phyloP scores from a whole-genome alignment of 495 filamentous ascomycete species.

The Podospora comata region DNA sequence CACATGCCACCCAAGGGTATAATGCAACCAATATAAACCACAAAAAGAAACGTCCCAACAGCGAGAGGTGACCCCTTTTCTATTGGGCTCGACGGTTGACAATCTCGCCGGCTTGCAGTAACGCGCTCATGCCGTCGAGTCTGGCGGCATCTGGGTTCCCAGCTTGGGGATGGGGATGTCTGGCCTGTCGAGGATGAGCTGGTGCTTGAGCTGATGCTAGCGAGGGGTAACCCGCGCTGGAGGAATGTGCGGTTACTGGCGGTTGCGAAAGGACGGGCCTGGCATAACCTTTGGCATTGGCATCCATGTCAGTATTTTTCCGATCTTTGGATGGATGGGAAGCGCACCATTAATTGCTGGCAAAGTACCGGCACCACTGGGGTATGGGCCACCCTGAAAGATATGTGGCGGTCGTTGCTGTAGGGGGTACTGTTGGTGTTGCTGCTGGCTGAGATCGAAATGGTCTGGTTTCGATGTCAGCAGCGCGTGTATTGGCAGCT shows the following conservation, averaged over 20 bases:
- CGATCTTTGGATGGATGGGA: neutral
- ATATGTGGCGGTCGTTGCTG: constrained; percentile 12
- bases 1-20: neutral
- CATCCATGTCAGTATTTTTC: constrained; percentile 16
- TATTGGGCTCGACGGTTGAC: constrained; percentile 43
- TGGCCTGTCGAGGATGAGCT: neutral
- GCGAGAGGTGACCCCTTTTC: neutral
- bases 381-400: constrained; percentile 10
- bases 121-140: constrained; percentile 52
- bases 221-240: neutral
- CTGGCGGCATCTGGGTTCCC: constrained; percentile 19
- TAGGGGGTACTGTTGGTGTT: constrained; percentile 17
- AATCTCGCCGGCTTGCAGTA: constrained; percentile 54
- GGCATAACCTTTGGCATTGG: constrained; percentile 20
- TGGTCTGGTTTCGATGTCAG: constrained; percentile 38
- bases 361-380: constrained; percentile 17
- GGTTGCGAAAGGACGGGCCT: constrained; percentile 16
- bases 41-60: neutral
- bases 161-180: constrained; percentile 9
- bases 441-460: constrained; percentile 21
- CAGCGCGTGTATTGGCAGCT: constrained; percentile 47
- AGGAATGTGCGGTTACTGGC: constrained; percentile 4
- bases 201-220: neutral
- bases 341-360: constrained; percentile 26
- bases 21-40: neutral